Evolutionary conservation across 2,329 filamentous ascomycete genomes (phyloP).

Genomic region (Ceratocystis lukuohia): DNA sequence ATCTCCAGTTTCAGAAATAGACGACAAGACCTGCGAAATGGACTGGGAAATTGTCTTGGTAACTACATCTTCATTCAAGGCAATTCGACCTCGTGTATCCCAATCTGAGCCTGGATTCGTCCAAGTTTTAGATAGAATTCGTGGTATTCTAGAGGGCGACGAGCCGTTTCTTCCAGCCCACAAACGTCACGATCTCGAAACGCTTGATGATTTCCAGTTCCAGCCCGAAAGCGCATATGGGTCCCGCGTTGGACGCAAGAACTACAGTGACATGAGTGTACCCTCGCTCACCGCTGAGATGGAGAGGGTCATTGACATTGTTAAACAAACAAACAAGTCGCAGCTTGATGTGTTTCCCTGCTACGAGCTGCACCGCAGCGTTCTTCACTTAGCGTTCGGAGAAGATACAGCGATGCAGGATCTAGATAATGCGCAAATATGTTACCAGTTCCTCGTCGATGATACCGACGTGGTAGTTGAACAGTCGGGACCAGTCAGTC

Average conservation of each 20-base stretch:
- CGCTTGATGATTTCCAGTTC: conserved; percentile 15
- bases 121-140: conserved; percentile 12
- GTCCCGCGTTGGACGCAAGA: not conserved
- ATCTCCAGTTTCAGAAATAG: not conserved
- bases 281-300: not conserved
- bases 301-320: conserved; percentile 5
- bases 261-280: not conserved
- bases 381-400: conserved; percentile 5
- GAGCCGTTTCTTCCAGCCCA: conserved; percentile 11
- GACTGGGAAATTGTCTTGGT: conserved; percentile 18
- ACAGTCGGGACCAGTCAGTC: not conserved
- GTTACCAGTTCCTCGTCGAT: conserved; percentile 17
- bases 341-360: not conserved
- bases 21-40: not conserved
- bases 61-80: conserved; percentile 15
- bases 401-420: conserved; percentile 9
- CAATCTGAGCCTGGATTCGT: conserved; percentile 7
- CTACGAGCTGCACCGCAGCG: conserved; percentile 8
- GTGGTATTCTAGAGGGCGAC: conserved; percentile 15
- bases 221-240: conserved; percentile 14
- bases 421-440: conserved; percentile 14
- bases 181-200: conserved; percentile 14
- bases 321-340: conserved; percentile 10
- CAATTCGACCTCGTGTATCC: conserved; percentile 10
- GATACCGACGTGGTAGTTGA: conserved; percentile 2